Base-by-base conservation (phyloP, 331 rosid genomes). In the Arachis monticola region DNA sequence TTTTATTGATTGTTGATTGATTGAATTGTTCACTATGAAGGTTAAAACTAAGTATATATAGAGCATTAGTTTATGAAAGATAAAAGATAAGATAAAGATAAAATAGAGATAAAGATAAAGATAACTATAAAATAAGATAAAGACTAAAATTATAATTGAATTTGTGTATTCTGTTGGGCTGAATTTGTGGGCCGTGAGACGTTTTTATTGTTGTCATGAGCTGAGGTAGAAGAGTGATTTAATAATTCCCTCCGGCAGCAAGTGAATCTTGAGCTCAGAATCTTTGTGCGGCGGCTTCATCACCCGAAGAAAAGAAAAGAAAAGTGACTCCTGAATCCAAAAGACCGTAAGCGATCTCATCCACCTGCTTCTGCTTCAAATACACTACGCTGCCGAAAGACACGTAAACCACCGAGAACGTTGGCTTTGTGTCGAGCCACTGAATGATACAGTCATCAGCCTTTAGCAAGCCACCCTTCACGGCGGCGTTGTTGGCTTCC, bases 301-400 rank as follows among this genome's bases (percentile, higher is more conserved):
- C 2, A 81, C 92, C 96, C 89, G 86, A 14, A 90, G 51, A 42
- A 90, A 90, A 0, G 74, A 79, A 1, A 86, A 46, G 51, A 42
- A 90, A 90, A 0, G 74, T 77, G 1, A 86, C 47, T 4, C 81
- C 83, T 2, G 88, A 79, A 1, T 71, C 77, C 40, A 77, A 5
- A 2, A 90, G 51, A 6, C 83, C 96, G 31, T 77, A 57, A n/a
- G 93, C 89, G 2, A 90, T 79, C 83, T 90, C 91, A 2, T 86
- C 81, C 11, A 86, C 77, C 56, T 88, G 92, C 1, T 86, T 85
- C 10, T 90, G 96, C 11, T 51, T 79, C 69, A 90, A 48, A 74
- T 72, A 32, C 38, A 73, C 85, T 6, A 85, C 59, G 9, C 80
- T 90, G 7, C 96, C 92, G 9, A 86, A 86, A 1, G 92, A 88